Conservation (phyloP, 2,329 filamentous ascomycete genomes). For the Colletotrichum incanum region DNA sequence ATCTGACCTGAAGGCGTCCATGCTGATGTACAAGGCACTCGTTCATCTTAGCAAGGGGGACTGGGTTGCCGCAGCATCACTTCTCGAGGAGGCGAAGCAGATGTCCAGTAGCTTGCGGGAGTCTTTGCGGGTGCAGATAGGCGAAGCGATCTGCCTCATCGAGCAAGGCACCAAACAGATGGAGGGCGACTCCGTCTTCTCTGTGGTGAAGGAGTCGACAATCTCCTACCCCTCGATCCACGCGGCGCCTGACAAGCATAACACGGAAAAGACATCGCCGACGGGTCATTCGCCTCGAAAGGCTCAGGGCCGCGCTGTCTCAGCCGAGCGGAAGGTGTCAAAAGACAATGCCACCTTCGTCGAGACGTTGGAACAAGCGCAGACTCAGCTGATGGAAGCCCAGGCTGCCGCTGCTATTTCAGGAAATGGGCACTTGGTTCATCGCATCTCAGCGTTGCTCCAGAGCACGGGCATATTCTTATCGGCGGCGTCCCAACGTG, state of each 20-base stretch:
- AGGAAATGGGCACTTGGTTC: conserved; percentile 72
- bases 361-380: conserved; percentile 74
- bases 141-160: conserved; percentile 78
- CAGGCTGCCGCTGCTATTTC: conserved; percentile 70
- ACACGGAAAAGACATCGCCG: conserved; percentile 54
- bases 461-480: conserved; percentile 77
- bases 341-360: conserved; percentile 60
- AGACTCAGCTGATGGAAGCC: conserved; percentile 76
- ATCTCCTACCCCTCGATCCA: conserved; percentile 85
- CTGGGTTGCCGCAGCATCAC: conserved; percentile 71
- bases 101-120: conserved; percentile 58
- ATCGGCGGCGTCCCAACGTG: conserved; percentile 70
- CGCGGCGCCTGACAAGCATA: conserved; percentile 57
- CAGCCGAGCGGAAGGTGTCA: conserved; percentile 49
- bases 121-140: conserved; percentile 69
- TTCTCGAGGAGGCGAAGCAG: conserved; percentile 67
- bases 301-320: conserved; percentile 29
- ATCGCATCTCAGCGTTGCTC: conserved; percentile 74
- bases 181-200: conserved; percentile 86
- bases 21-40: conserved; percentile 61
- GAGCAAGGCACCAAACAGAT: conserved; percentile 81
- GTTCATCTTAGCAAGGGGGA: conserved; percentile 66
- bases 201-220: conserved; percentile 92
- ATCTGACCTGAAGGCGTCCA: conserved; percentile 54
- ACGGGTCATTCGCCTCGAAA: conserved; percentile 56